Conservation (phyloP, 2,329 filamentous ascomycete species). For the Rutstroemia sp. region DNA sequence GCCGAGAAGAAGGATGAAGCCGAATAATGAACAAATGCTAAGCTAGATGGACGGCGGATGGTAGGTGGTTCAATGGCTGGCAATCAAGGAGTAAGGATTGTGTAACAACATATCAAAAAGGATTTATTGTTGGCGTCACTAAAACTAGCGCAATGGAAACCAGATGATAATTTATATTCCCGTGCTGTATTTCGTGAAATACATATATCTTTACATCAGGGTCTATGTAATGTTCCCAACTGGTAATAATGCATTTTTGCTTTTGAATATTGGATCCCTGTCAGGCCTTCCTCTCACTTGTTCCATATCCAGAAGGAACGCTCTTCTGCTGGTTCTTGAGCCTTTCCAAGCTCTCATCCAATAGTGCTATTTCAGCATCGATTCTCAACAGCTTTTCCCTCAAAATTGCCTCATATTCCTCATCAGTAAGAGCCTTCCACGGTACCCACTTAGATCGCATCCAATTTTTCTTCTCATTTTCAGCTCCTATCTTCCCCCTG, state of each 20-base stretch:
- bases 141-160: not conserved
- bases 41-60: not conserved
- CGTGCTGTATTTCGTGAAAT: too few species aligned
- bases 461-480: slow-evolving; percentile 29
- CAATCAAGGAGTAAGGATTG: not conserved
- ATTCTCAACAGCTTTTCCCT: slow-evolving; percentile 62
- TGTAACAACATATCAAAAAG: not conserved
- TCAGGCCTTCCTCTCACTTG: not conserved
- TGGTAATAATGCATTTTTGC: too few species aligned
- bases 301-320: not conserved
- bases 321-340: slow-evolving; percentile 5
- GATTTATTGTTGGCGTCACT: not conserved
- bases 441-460: slow-evolving; percentile 63
- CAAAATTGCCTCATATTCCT: slow-evolving; percentile 65
- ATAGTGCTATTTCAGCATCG: slow-evolving; percentile 68
- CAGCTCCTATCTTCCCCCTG: slow-evolving; percentile 21
- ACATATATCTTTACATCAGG: not conserved
- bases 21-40: not conserved
- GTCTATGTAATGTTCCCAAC: not conserved
- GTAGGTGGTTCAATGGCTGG: not conserved
- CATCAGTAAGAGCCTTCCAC: slow-evolving; percentile 60
- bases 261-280: not conserved
- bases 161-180: too few species aligned
- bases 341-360: slow-evolving; percentile 65
- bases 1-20: slow-evolving; percentile 29